Conservation (phyloP, 208 protist species). For the Wallacemonas sp. region DNA sequence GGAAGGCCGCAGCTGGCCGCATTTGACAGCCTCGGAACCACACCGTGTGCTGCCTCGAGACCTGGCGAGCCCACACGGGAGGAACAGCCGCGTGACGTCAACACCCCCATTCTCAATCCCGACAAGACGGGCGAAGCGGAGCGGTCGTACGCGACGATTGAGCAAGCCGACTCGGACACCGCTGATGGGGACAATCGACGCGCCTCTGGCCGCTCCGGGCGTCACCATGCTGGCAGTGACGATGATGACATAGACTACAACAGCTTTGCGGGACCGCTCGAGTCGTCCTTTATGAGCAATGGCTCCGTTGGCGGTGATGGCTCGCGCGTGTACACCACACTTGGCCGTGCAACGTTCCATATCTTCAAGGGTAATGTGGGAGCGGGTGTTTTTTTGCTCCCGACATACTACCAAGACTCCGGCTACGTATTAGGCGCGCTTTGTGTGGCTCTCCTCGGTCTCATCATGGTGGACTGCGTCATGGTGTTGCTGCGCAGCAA, state of each 20-base stretch:
- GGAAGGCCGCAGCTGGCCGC: neutral
- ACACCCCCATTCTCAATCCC: constrained; percentile 7
- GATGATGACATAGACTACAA: constrained; percentile 36
- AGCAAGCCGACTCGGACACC: constrained; percentile 3
- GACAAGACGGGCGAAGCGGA: neutral
- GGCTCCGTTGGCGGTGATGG: constrained; percentile 10
- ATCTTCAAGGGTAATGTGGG: constrained; percentile 90
- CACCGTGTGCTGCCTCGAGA: neutral
- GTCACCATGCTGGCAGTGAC: neutral
- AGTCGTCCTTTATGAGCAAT: constrained; percentile 35
- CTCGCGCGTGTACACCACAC: constrained; percentile 30
- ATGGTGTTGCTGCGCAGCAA: constrained; percentile 60
- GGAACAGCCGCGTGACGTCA: neutral
- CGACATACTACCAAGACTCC: constrained; percentile 75
- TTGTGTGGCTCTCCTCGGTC: constrained; percentile 43
- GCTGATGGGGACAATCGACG: constrained; percentile 13
- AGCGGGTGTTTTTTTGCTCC: constrained; percentile 77
- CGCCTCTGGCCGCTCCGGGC: neutral
- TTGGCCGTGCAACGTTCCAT: constrained; percentile 70
- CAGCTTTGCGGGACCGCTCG: constrained; percentile 43
- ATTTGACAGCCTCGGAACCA: constrained; percentile 7
- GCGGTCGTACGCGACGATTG: neutral
- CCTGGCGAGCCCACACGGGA: neutral
- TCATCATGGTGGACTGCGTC: constrained; percentile 78
- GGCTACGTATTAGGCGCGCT: constrained; percentile 59